Evolutionary conservation across 2,329 filamentous ascomycete species (phyloP).

Genomic region (Cordyceps farinosa): DNA sequence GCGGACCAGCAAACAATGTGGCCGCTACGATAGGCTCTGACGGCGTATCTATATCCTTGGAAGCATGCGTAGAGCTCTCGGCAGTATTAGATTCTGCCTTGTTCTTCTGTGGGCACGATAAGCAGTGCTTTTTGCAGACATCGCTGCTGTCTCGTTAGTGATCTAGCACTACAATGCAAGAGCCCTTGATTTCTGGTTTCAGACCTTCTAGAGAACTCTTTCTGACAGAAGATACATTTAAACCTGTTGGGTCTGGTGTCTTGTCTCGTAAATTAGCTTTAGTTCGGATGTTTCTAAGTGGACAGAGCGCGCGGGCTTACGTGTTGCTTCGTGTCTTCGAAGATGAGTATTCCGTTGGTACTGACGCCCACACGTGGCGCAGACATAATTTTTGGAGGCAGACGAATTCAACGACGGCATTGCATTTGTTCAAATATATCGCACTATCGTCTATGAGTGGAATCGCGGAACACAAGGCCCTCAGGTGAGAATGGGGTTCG

Average conservation of each 20-base stretch:
- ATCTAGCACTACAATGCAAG: neutral
- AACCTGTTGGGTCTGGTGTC: neutral
- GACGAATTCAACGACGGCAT: neutral
- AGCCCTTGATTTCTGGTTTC: neutral
- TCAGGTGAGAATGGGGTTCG: no score
- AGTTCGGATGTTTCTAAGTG: neutral
- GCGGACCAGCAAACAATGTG: neutral
- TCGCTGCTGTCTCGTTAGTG: neutral
- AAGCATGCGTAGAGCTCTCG: no score
- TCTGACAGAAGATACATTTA: neutral
- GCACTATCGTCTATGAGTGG: no score
- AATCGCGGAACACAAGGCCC: neutral
- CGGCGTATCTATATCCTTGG: neutral
- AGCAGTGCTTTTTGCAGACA: neutral
- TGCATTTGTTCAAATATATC: neutral
- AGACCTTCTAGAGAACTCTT: constrained; percentile 5
- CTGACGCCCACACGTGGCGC: constrained; percentile 24
- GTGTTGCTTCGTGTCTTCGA: constrained; percentile 26
- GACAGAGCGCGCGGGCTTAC: constrained; percentile 18
- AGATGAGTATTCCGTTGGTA: constrained; percentile 28
- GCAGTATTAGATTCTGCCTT: neutral
- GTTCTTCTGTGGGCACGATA: neutral
- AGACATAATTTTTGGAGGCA: constrained; percentile 3
- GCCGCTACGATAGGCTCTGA: no score
- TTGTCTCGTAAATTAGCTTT: neutral